Evolutionary conservation across 1,284 basidiomycete species (phyloP).

Genomic region (Pseudomicrostroma phylloplanum): DNA sequence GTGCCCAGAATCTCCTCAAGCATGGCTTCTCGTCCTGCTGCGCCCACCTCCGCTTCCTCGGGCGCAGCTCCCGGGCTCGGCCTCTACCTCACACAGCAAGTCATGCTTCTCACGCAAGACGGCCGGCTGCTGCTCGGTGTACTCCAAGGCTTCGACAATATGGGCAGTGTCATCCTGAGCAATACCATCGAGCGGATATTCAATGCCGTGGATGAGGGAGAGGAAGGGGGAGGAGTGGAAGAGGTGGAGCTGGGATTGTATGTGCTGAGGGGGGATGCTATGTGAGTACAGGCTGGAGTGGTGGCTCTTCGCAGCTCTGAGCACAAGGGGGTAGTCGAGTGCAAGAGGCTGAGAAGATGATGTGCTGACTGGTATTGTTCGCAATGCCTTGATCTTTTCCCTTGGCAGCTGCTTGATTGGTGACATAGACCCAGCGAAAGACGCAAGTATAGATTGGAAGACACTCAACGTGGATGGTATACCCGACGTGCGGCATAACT

Average conservation of each 20-base stretch:
- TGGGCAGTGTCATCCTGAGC: slow-evolving; percentile 42
- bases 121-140: slow-evolving; percentile 65
- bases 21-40: background rate
- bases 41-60: background rate
- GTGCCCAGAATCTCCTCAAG: too few relatives aligned
- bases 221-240: slow-evolving; percentile 75
- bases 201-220: slow-evolving; percentile 15
- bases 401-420: slow-evolving; percentile 71
- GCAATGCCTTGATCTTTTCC: background rate
- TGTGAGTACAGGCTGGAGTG: slow-evolving; percentile 58
- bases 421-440: slow-evolving; percentile 78
- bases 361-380: slow-evolving; percentile 5
- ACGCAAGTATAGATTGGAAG: slow-evolving; percentile 50
- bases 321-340: too few relatives aligned
- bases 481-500: slow-evolving; percentile 5
- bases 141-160: slow-evolving; percentile 38
- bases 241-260: slow-evolving; percentile 93
- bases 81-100: slow-evolving; percentile 59
- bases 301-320: background rate
- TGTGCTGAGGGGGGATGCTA: slow-evolving; percentile 94
- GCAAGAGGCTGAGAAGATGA: background rate
- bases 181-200: slow-evolving; percentile 43
- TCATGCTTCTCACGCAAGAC: slow-evolving; percentile 82
- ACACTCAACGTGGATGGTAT: slow-evolving; percentile 2
- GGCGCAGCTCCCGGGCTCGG: background rate